Conservation (phyloP, 371 early-diverging fungal genomes). For the Batkoa obscura region DNA sequence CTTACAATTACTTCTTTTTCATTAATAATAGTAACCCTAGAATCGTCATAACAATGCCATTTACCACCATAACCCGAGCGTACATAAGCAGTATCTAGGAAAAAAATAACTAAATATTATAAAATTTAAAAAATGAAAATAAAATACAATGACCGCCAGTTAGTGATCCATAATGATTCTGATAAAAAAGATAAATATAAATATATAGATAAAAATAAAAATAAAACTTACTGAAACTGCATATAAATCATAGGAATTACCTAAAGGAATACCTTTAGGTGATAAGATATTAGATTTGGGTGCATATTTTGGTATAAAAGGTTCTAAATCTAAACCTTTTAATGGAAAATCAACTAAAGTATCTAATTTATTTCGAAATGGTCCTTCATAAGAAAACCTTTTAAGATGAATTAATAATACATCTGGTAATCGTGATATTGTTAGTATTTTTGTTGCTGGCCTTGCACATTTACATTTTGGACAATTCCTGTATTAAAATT, state of each 20-base stretch:
- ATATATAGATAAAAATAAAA: not conserved
- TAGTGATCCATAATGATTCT: constrained; percentile 81
- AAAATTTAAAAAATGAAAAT: not conserved
- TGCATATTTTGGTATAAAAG: constrained; percentile 6
- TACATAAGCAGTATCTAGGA: constrained; percentile 66
- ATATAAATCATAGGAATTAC: constrained; percentile 55
- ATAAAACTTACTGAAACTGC: constrained; percentile 50
- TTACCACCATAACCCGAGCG: constrained; percentile 47
- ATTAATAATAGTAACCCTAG: constrained; percentile 46
- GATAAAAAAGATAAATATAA: not conserved
- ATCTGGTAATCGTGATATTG: constrained; percentile 62
- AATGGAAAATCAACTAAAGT: constrained; percentile 70
- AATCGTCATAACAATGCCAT: constrained; percentile 91
- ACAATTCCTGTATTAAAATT: constrained; percentile 31
- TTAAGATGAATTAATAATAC: constrained; percentile 83
- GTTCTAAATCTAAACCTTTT: constrained; percentile 14
- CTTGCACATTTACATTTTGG: constrained; percentile 61
- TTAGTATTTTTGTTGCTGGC: constrained; percentile 50
- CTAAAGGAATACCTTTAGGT: not conserved
- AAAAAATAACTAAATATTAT: not conserved
- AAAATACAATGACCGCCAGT: constrained; percentile 70
- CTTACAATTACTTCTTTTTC: constrained; percentile 41
- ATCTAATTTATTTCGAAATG: constrained; percentile 81
- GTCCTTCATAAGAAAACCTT: constrained; percentile 82
- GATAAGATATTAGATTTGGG: constrained; percentile 2